Evolutionary conservation across 2,329 filamentous ascomycete species (phyloP), one percentile per base, ranked within the genome.

Genomic region (Fusarium newnesense): DNA sequence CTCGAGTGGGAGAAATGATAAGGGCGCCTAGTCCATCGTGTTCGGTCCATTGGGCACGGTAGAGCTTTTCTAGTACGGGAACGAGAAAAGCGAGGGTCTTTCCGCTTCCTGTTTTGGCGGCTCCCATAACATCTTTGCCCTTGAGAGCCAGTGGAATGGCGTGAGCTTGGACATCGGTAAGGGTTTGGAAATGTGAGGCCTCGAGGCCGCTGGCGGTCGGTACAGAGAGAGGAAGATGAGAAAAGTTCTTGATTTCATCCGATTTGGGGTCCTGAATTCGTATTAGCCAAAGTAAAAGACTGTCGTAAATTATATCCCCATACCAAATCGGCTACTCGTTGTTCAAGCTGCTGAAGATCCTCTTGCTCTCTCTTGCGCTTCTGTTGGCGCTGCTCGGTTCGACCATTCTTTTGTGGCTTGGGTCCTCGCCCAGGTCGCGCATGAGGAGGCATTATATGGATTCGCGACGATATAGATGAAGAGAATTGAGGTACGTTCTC

Each of bases 61-160:
- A 96, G 6, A 99, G 88, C 78, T 96, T 97, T 83, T 99, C 96
- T 56, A 99, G 88, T 0, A 98, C 92, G 3, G 96, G 96, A 5
- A 98, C 86, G 12, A 99, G 84, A 81, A 99, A 99, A 1, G 96
- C 94, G 30, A 99, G 87, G 0, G 96, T 98, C 86, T 98, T 98
- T 79, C 96, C 96, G 80, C 94, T 97, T 58, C 96, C 96, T 0
- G 96, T 98, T 84, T 97, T 98, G 44, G 96, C 96, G 9, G 96
- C 96, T 46, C 95, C 96, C 44, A 99, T 90, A 44, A 99, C 93
- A 81, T 99, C 96, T 66, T 87, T 86, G 64, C 94, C 94, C 82
- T 97, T 93, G 72, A 99, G 88, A 13, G 94, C 95, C 69, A 95
- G 87, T 10, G 94, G 95, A 67, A 99, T 92, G n/a, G 95, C 95